phyloP scores from a whole-genome alignment of 352 stramenopile genomes.

The Globisporangium acanthophoron region DNA sequence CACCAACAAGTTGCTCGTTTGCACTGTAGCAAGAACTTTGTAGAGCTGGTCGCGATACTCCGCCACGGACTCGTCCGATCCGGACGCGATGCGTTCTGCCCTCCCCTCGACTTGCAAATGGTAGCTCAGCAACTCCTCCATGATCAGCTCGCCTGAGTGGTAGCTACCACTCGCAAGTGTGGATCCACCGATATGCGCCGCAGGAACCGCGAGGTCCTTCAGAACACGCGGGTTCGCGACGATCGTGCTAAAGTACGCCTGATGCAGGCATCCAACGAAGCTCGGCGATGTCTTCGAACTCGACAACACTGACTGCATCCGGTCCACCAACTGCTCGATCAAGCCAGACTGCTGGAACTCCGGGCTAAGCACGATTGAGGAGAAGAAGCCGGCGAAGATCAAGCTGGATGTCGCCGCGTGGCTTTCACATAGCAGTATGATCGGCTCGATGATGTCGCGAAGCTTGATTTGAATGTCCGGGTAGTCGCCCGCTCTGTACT shows the following conservation, averaged over 20 bases:
- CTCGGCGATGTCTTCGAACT: conserved; percentile 11
- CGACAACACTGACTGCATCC: conserved; percentile 5
- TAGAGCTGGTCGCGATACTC: conserved; percentile 68
- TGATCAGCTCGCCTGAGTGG: conserved; percentile 49
- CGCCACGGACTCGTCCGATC: conserved; percentile 15
- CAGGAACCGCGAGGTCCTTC: conserved; percentile 26
- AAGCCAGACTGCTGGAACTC: conserved; percentile 17
- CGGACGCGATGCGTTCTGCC: conserved; percentile 4
- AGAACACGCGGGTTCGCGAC: conserved; percentile 23
- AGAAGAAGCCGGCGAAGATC: conserved; percentile 41
- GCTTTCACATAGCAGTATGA: conserved; percentile 55
- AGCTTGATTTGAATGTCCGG: conserved; percentile 79
- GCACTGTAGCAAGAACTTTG: conserved; percentile 56
- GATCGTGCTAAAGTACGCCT: conserved; percentile 46
- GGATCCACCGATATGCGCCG: conserved; percentile 39
- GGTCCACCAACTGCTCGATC: conserved; percentile 4
- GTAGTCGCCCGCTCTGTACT: conserved; percentile 64
- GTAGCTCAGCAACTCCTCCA: conserved; percentile 64
- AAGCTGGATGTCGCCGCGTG: conserved; percentile 36
- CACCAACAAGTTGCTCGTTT: conserved; percentile 63
- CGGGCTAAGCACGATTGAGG: conserved; percentile 29
- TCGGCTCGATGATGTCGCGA: conserved; percentile 55
- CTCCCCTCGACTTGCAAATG: conserved; percentile 9
- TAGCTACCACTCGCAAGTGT: conserved; percentile 56
- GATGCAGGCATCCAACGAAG: conserved; percentile 30